Conservation (phyloP, 2,329 filamentous ascomycete species). For the Aspergillus versicolor region DNA sequence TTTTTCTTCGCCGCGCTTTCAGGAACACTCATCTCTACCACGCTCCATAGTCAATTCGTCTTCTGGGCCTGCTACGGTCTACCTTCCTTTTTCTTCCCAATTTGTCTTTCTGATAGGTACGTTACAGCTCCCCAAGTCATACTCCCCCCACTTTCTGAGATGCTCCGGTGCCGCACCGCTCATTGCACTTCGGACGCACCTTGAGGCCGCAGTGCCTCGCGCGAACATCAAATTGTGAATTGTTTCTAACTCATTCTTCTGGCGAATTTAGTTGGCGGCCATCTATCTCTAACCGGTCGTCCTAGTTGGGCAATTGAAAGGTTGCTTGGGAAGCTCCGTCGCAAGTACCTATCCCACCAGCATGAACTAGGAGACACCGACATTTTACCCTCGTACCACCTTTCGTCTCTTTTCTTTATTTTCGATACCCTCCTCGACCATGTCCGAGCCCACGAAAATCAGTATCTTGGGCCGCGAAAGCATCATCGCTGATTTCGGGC, state of each 20-base stretch:
- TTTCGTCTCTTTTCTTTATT: slow-evolving; percentile 8
- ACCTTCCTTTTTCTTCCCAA: not conserved
- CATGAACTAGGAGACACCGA: slow-evolving; percentile 18
- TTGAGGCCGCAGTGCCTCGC: not conserved
- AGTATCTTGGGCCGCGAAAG: slow-evolving; percentile 83
- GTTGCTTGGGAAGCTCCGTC: slow-evolving; percentile 9
- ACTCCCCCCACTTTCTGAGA: not conserved
- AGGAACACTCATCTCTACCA: not conserved
- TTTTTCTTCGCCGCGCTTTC: slow-evolving; percentile 5
- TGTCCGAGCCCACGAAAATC: slow-evolving; percentile 60
- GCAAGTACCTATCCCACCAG: slow-evolving; percentile 5
- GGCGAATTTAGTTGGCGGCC: not conserved
- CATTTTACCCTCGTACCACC: slow-evolving; percentile 13
- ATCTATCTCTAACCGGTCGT: not conserved
- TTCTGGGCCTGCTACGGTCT: not conserved
- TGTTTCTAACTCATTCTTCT: not conserved
- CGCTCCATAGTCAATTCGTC: slow-evolving; percentile 1
- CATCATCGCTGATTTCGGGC: slow-evolving; percentile 86
- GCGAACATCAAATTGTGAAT: too few relatives aligned
- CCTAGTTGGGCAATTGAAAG: not conserved
- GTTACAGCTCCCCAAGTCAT: not conserved
- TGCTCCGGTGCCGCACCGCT: slow-evolving; percentile 7
- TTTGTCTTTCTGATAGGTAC: not conserved
- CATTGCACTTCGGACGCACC: slow-evolving; percentile 1
- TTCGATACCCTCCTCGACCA: slow-evolving; percentile 18